Evolutionary conservation across 2,329 filamentous ascomycete genomes (phyloP), one percentile per base, ranked within the genome.

Genomic region (Pyrenophora graminea): DNA sequence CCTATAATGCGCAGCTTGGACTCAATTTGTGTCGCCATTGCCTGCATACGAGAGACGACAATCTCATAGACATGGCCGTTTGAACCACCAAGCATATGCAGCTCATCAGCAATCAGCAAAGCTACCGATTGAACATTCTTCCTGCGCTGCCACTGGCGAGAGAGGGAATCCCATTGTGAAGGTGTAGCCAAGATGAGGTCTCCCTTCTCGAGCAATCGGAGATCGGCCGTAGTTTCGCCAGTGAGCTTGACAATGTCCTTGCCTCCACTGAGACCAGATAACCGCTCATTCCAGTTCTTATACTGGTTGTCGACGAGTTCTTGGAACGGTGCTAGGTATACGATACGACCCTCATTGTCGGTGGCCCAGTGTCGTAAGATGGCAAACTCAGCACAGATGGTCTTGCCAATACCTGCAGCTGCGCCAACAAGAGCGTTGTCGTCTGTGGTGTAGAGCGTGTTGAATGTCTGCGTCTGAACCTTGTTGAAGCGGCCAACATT

Each of bases 31-130:
- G 90, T 87, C 51, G 91, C 88, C 70, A 99, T 97, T 58, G 94
- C 94, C 71, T 96, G 91, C 89, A 97, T 97, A 45, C 94, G 88
- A 55, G 94, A 97, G n/a, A 99, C 90, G 45, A 99, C 87, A 45
- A 94, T 89, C 78, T 99, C 94, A 74, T 99, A 99, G 25, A 95
- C 82, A 70, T 93, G 95, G 25, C 94, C 95, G 57, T 85, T 83
- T 44, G 87, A 85, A 12, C 91, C 92, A 53, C 93, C 94, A 25
- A 99, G 81, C 79, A 97, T 87, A 70, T 99, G 94, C 47, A 99
- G 80, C 70, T 97, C 93, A 71, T 99, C 95, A 1, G 93, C 92
- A 61, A 99, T 92, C 71, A 99, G 91, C 0, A 99, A 80, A 63
- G 91, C 85, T 17, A 97, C 89, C 3, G 86, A 88, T 69, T 97